These are phyloP conservation scores for Xylariaceae sp. DNA, from an alignment of 2,329 filamentous ascomycete species.

Conservation along the genomic window DNA sequence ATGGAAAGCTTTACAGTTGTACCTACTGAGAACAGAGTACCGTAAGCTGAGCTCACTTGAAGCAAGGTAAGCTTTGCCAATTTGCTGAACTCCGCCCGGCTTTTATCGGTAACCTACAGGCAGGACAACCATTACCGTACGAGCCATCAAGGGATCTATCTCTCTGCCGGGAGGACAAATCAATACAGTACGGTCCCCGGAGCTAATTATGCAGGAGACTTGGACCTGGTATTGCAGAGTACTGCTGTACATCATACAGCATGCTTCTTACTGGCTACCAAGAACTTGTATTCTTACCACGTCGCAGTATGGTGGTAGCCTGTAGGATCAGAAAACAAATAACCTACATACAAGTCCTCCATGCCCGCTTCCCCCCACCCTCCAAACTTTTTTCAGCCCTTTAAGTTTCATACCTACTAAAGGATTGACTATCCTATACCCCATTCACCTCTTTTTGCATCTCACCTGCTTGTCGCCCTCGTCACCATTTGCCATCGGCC, in stretches of 20 bases:
- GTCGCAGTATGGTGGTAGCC: not conserved
- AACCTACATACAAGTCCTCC: not conserved
- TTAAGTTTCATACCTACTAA: not conserved
- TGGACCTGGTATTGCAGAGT: too few species aligned
- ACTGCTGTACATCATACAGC: too few species aligned
- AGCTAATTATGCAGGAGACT: conserved; percentile 7
- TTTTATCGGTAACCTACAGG: not conserved
- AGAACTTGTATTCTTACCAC: conserved; percentile 1
- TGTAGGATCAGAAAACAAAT: not conserved
- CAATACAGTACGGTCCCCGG: conserved; percentile 5
- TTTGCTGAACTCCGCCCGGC: too few species aligned
- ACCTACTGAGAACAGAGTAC: too few species aligned
- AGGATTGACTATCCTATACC: not conserved
- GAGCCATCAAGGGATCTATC: not conserved
- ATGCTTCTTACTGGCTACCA: too few species aligned
- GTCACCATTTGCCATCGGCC: not conserved
- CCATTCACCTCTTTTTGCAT: not conserved
- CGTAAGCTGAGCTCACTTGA: too few species aligned
- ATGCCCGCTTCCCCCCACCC: not conserved
- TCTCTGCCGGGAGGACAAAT: not conserved
- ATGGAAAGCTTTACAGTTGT: too few species aligned
- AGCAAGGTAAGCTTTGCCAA: too few species aligned
- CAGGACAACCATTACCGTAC: not conserved
- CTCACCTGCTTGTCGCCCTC: not conserved
- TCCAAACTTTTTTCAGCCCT: not conserved